phyloP scores from a whole-genome alignment of 108 stramenopile species.

The Fragilaria radians region DNA sequence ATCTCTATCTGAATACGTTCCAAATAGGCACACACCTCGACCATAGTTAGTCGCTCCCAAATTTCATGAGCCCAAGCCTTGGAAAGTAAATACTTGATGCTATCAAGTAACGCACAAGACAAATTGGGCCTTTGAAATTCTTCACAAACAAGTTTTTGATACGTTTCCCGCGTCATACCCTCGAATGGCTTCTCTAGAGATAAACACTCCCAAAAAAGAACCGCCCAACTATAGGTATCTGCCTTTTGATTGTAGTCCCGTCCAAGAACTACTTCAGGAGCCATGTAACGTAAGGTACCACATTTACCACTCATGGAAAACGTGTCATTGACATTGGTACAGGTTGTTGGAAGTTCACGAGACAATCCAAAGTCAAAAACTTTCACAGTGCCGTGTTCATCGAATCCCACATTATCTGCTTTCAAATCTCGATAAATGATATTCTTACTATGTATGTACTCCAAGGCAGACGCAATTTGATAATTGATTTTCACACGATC shows the following conservation, averaged over 20 bases:
- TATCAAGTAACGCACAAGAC: neutral
- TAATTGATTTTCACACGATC: constrained; percentile 65
- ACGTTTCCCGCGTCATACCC: neutral
- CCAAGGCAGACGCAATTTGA: constrained; percentile 66
- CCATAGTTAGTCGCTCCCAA: neutral
- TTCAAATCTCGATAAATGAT: constrained; percentile 68
- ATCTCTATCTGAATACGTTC: neutral
- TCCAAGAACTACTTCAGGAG: constrained; percentile 34
- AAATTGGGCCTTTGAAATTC: neutral
- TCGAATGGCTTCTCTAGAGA: neutral
- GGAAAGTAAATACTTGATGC: neutral
- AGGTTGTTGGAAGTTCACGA: constrained; percentile 31
- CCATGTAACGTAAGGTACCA: constrained; percentile 59
- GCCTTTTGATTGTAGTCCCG: constrained; percentile 34
- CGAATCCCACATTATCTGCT: constrained; percentile 3
- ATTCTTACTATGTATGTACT: constrained; percentile 54
- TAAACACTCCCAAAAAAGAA: constrained; percentile 28
- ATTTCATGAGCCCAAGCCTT: neutral
- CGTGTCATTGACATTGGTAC: constrained; percentile 14
- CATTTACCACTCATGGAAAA: constrained; percentile 58
- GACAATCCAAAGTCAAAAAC: constrained; percentile 68
- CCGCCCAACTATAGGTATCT: constrained; percentile 39
- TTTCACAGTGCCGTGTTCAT: constrained; percentile 36
- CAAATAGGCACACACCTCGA: neutral
- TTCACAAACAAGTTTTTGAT: neutral